Evolutionary conservation across 2,329 filamentous ascomycete species (phyloP), one percentile per base, ranked within the genome.

Genomic region (Myriangium duriaei): DNA sequence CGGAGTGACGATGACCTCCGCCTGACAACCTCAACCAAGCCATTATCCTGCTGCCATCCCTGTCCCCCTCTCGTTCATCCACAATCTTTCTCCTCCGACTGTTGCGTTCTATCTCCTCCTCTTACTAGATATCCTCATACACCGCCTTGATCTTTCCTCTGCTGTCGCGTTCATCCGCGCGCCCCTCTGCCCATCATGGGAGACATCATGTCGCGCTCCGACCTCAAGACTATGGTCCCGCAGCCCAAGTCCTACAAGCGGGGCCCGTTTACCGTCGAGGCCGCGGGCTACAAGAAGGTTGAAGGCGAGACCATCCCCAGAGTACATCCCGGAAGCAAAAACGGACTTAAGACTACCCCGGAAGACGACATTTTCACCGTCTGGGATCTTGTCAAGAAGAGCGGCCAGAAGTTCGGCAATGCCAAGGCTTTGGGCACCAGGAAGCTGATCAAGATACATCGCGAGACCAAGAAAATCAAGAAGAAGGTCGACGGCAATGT

Each of bases 401-500:
- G 78, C 49, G 79, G 80, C 30, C 67, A 57, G 46, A 68, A 66
- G 51, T 69, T 54, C 43, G 65, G 65, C 49, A 68, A 69, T 45
- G 65, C 65, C 48, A 68, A 69, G 59, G 62, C 62, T 5, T 50
- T 68, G 30, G 86, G 81, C 49, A 71, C 69, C 51, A 77, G 86
- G 46, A 79, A 73, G 57, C 70, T 93, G 41, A 59, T 94, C 60
- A 69, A 79, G 59, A 75, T 79, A 32, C 85, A 93, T 61, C 74
- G 74, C 51, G 86, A 94, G 68, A 79, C 72, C 49, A 93, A 88
- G 68, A 91, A 85, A 71, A 67, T 94, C 49, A 81, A 86, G 70
- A 94, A 92, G 72, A 70, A 84, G 35, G 67, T 93, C 41, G 82
- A 92, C 53, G 86, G 86, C 49, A 72, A 81, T 57, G 72, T 85